phyloP scores from a whole-genome alignment of 1,284 basidiomycete species.

The Boletus semigastroideus region DNA sequence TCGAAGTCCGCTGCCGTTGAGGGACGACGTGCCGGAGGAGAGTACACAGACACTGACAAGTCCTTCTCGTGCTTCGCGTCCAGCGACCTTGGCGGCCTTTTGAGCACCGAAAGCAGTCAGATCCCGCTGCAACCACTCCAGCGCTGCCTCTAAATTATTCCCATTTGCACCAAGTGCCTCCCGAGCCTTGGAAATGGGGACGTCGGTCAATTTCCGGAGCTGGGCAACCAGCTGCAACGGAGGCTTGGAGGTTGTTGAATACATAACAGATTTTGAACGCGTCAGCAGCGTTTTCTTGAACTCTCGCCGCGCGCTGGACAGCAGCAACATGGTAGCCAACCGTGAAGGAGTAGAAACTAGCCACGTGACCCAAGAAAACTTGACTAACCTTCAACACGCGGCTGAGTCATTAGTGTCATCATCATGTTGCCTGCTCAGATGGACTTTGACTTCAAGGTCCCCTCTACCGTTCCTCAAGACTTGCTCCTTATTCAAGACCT shows the following conservation, averaged over 20 bases:
- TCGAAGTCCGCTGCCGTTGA: constrained; percentile 52
- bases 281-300: constrained; percentile 17
- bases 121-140: constrained; percentile 82
- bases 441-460: constrained; percentile 52
- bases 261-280: constrained; percentile 19
- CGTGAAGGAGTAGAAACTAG: not conserved
- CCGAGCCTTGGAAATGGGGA: constrained; percentile 84
- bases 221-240: constrained; percentile 81
- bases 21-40: constrained; percentile 47
- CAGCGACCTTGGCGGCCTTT: constrained; percentile 83
- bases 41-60: constrained; percentile 77
- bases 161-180: constrained; percentile 79
- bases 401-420: not conserved
- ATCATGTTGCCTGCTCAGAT: constrained; percentile 8
- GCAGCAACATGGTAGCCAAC: constrained; percentile 7
- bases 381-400: not conserved
- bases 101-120: constrained; percentile 68
- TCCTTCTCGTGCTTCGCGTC: constrained; percentile 75
- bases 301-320: constrained; percentile 6
- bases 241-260: constrained; percentile 46
- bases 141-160: constrained; percentile 74
- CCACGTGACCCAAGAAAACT: constrained; percentile 23
- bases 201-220: constrained; percentile 79
- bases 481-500: constrained; percentile 68
- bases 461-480: constrained; percentile 65